These are phyloP conservation scores for Aspergillus oerlinghausenensis DNA, from an alignment of 2,329 filamentous ascomycete species.

Conservation along the genomic window DNA sequence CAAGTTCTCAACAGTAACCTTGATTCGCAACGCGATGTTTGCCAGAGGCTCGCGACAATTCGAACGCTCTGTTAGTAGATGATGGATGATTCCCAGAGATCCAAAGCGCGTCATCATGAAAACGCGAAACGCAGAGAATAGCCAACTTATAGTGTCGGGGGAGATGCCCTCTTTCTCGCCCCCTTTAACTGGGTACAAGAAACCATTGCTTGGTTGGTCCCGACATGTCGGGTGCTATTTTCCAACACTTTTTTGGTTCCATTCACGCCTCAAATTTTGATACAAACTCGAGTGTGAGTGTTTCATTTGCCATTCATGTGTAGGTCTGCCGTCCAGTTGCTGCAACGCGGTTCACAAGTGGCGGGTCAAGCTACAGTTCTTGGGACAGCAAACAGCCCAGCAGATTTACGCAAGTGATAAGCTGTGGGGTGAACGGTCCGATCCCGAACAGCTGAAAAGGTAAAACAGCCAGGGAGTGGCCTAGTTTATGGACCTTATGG, in stretches of 20 bases:
- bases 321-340: conserved; percentile 13
- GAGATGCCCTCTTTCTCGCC: background rate
- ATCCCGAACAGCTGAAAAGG: conserved; percentile 10
- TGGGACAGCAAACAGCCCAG: conserved; percentile 22
- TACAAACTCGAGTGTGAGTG: background rate
- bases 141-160: background rate
- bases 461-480: background rate
- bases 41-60: background rate
- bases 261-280: background rate
- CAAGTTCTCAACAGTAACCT: background rate
- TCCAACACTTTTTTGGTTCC: background rate
- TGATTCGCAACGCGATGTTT: background rate
- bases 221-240: background rate
- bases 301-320: conserved; percentile 9
- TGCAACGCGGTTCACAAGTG: conserved; percentile 26
- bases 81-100: background rate
- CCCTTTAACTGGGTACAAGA: background rate
- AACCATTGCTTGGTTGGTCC: background rate
- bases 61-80: background rate
- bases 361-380: conserved; percentile 25
- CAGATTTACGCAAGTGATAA: conserved; percentile 10
- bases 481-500: background rate
- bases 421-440: conserved; percentile 3
- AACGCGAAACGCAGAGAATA: background rate
- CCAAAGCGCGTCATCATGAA: background rate